Base-by-base conservation (phyloP, 2,329 filamentous ascomycete species). In the Paraconiothyrium sp. region DNA sequence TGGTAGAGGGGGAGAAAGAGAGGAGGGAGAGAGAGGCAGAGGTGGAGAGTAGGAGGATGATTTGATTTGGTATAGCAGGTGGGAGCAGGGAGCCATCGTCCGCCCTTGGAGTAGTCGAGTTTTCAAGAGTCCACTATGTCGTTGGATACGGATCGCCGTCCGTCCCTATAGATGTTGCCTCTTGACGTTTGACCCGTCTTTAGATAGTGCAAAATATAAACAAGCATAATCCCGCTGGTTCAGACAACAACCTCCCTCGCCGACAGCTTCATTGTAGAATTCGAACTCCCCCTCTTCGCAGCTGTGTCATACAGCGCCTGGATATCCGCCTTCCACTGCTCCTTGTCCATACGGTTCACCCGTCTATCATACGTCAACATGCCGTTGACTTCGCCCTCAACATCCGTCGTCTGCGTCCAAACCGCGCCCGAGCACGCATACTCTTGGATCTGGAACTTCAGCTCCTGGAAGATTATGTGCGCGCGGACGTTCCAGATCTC, bases 361-460 rank as follows among this genome's bases (percentile, higher is more conserved):
- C 89, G 81, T 1, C 90, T 85, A 73, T 92, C 89, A 67, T 91
- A 91, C 0, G 89, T 91, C 67, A 91, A 74, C 59, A 92, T 79
- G 0, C 90, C 90, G 67, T 92, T 92, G 9, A 92, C 88, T 73
- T 92, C 90, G 4, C 89, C 90, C 72, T 92, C 90, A 0, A 92
- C 90, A 67, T 92, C 90, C 0, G 88, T 90, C 0, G 89, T 92
- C 79, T 92, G 90, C 0, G 90, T 92, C 84, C 89, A 92, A 0
- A 92, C 85, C 11, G 85, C 90, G 0, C 86, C 90, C 37, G 86
- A 90, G 77, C 90, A 92, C 0, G 86, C 82, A 59, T 83, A 91
- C 11, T 77, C 77, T 60, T 86, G 81, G 13, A 82, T 75, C 61
- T 86, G 85, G 2, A 83, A 81, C 13, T 73, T 69, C 2, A 87